Base-by-base conservation (phyloP, 1,284 basidiomycete species). In the Trametes polyzona region DNA sequence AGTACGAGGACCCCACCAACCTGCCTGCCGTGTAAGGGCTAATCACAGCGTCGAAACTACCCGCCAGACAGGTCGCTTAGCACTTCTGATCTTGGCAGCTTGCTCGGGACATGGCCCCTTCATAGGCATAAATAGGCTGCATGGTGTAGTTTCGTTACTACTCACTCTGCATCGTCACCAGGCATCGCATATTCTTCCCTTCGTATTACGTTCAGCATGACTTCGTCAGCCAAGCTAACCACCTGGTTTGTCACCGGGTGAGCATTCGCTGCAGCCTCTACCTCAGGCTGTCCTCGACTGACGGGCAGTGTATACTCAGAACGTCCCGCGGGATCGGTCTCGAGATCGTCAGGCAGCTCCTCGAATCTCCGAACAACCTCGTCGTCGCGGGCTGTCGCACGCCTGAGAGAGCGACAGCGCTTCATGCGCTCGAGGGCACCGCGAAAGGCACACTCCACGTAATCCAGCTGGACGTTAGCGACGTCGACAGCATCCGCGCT, bases 251-350 rank as follows among this genome's bases (percentile, higher is more conserved):
- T 35, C 12, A 35, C 33, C 33, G 33, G 33, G 33, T 35, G 11
- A 12, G 33, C 33, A 14, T 35, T 35, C 33, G 11, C n/a, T n/a
- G n/a, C n/a, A n/a, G n/a, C n/a, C n/a, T n/a, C n/a, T n/a, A n/a
- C n/a, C n/a, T n/a, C n/a, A n/a, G n/a, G n/a, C n/a, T n/a, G n/a
- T 32, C 21, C 39, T 41, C 39, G 39, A 21, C 19, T 1, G 23
- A 23, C 8, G n/a, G n/a, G 23, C 21, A 21, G 12, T 24, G 0
- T 26, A 26, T 27, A 1, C 24, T 27, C 11, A 76, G 75, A 19
- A 57, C 71, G 8, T 75, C 72, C 30, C 71, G 75, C 23, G 76
- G 75, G 7, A 52, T 76, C 30, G 74, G 73, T 9, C 57, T 75
- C 11, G 73, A 74, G 52, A 57, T 70, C 32, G 66, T 69, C 11